Percentiles rank a stretch among this genome's conserved stretches.
Evolutionary conservation across 106 monocot genomes (phyloP).

Genomic region (Platanthera guangdongensis): DNA sequence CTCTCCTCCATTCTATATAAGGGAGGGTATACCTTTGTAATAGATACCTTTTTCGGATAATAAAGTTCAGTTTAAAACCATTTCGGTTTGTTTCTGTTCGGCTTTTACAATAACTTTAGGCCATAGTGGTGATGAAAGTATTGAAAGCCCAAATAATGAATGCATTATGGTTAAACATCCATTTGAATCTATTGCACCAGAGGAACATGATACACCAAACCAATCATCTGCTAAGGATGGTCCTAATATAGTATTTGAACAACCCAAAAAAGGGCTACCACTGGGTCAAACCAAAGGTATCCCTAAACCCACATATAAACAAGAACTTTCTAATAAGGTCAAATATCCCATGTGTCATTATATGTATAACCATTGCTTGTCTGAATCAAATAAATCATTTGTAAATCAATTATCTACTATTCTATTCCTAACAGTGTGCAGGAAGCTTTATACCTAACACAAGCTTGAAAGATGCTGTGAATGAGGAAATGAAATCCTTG

Average conservation of each 20-base stretch:
- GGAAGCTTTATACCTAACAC: too few relatives aligned
- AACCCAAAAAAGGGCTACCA: background rate
- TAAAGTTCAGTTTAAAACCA: too few relatives aligned
- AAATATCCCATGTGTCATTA: conserved; percentile 11
- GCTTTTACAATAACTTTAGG: too few relatives aligned
- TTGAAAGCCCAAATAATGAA: background rate
- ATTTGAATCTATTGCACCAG: background rate
- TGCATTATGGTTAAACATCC: background rate
- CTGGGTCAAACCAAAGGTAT: background rate
- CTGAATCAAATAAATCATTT: background rate
- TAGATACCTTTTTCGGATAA: too few relatives aligned
- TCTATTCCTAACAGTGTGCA: too few relatives aligned
- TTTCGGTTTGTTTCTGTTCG: too few relatives aligned
- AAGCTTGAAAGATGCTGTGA: too few relatives aligned
- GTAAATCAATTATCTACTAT: too few relatives aligned
- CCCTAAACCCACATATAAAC: conserved; percentile 12
- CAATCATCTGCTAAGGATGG: background rate
- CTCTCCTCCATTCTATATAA: too few relatives aligned
- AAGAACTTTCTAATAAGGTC: conserved; percentile 1
- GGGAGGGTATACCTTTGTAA: too few relatives aligned
- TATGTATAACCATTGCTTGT: conserved; percentile 1
- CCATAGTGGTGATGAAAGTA: background rate
- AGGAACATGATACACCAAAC: background rate
- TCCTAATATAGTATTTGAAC: background rate
- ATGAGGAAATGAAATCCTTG: conserved; percentile 2